Conservation (phyloP, 306 rosid species). For the Ochetophila trinervis region DNA sequence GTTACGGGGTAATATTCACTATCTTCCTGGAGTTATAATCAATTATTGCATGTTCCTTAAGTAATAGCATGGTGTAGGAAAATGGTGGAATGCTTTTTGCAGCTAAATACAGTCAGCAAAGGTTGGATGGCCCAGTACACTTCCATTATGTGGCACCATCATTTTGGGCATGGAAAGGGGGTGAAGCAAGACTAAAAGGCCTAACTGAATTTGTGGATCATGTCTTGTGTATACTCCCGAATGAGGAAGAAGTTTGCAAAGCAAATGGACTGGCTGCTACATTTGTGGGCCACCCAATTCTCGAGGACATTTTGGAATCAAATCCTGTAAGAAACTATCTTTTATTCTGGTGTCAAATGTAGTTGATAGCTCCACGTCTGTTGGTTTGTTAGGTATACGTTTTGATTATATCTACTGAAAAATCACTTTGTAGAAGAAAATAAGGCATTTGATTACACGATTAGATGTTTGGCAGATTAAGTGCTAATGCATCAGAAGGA, state of each 20-base stretch:
- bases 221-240: slow-evolving; percentile 82
- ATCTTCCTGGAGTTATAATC: slow-evolving; percentile 23
- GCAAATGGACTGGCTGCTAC: slow-evolving; percentile 78
- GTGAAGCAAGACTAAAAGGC: slow-evolving; percentile 79
- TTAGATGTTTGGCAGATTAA: slow-evolving; percentile 16
- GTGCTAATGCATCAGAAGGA: slow-evolving; percentile 17
- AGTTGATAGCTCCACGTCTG: not conserved
- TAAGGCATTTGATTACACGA: not conserved
- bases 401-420: not conserved
- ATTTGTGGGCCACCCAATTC: slow-evolving; percentile 84
- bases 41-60: slow-evolving; percentile 18
- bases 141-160: slow-evolving; percentile 93
- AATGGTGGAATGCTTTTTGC: slow-evolving; percentile 54
- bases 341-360: not conserved
- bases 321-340: slow-evolving; percentile 46
- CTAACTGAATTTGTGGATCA: slow-evolving; percentile 76
- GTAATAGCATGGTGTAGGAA: slow-evolving; percentile 32
- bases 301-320: slow-evolving; percentile 64
- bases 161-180: slow-evolving; percentile 99
- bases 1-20: slow-evolving; percentile 62
- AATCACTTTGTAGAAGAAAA: not conserved
- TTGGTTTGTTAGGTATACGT: not conserved
- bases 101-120: slow-evolving; percentile 56
- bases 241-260: slow-evolving; percentile 76
- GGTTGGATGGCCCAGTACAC: slow-evolving; percentile 49